Evolutionary conservation across 805 yeast genomes (phyloP).

Genomic region (Starmera dryadoides): DNA sequence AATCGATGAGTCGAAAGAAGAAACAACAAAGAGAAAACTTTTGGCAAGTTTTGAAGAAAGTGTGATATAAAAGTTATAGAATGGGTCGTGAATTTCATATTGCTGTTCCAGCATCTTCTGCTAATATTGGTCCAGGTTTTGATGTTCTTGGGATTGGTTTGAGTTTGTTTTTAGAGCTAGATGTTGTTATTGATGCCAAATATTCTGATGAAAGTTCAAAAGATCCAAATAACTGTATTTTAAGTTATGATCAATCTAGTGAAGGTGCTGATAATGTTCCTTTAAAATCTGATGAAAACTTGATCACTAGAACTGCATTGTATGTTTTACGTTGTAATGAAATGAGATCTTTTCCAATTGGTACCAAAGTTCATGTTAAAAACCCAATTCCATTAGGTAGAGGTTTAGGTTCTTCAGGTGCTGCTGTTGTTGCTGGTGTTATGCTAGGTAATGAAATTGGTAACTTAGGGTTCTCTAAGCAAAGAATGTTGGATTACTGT

Average conservation of each 20-base stretch:
- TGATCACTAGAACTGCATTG: constrained; percentile 88
- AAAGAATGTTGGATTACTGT: constrained; percentile 87
- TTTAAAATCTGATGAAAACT: constrained; percentile 64
- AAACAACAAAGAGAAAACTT: neutral
- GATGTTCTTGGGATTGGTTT: constrained; percentile 94
- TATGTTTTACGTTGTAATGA: constrained; percentile 85
- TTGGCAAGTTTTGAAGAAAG: constrained; percentile 6
- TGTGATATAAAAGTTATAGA: neutral
- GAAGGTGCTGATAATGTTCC: constrained; percentile 85
- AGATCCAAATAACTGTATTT: constrained; percentile 62
- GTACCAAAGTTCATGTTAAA: constrained; percentile 70
- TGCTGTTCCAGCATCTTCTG: constrained; percentile 92
- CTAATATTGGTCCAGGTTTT: constrained; percentile 97
- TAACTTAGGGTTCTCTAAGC: constrained; percentile 60
- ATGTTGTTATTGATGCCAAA: constrained; percentile 55
- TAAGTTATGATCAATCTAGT: constrained; percentile 60
- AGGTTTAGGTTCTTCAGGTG: constrained; percentile 96
- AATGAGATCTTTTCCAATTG: constrained; percentile 68
- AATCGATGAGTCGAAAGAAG: neutral
- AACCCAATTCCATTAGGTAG: constrained; percentile 96
- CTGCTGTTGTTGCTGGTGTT: constrained; percentile 97
- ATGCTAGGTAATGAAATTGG: constrained; percentile 84
- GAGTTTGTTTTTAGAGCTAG: constrained; percentile 61
- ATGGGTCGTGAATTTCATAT: constrained; percentile 50
- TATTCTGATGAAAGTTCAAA: constrained; percentile 35